phyloP scores from a whole-genome alignment of 1,139 yeast genomes.

The Yamadazyma conglobata region DNA sequence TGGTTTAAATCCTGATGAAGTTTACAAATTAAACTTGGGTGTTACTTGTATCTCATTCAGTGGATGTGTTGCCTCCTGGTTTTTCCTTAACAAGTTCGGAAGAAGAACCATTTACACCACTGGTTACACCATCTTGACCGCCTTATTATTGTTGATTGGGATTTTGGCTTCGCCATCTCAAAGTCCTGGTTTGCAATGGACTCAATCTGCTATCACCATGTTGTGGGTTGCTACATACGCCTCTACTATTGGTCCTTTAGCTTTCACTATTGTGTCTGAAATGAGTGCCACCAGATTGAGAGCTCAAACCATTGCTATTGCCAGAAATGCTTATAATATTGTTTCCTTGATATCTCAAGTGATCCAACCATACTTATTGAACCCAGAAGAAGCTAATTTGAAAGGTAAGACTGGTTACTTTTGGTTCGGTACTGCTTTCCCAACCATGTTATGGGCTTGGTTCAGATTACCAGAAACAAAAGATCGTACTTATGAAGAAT shows the following conservation, averaged over 20 bases:
- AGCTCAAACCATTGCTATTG: constrained; percentile 23
- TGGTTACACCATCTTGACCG: constrained; percentile 19
- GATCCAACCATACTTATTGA: constrained; percentile 25
- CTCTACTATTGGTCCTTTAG: constrained; percentile 24
- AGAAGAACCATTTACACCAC: constrained; percentile 22
- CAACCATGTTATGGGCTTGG: constrained; percentile 21
- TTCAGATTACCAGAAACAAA: constrained; percentile 24
- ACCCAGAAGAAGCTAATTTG: constrained; percentile 21
- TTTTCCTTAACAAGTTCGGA: constrained; percentile 18
- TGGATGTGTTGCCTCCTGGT: constrained; percentile 21
- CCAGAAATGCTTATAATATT: constrained; percentile 23
- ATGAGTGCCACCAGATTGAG: constrained; percentile 24
- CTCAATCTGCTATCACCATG: constrained; percentile 22
- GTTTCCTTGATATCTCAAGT: constrained; percentile 19
- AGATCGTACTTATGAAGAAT: constrained; percentile 23
- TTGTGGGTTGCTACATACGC: constrained; percentile 24
- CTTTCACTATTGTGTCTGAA: constrained; percentile 22
- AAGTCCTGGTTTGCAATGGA: constrained; percentile 19
- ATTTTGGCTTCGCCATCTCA: constrained; percentile 33
- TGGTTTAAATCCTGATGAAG: constrained; percentile 17
- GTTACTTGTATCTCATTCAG: constrained; percentile 23
- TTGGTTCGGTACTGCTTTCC: constrained; percentile 40
- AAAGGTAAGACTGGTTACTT: constrained; percentile 26
- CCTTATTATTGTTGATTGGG: constrained; percentile 42
- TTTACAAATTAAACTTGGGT: constrained; percentile 27